These are phyloP conservation scores for Pneumocystis jirovecii DNA, from an alignment of 1,139 yeast genomes.

Conservation along the genomic window DNA sequence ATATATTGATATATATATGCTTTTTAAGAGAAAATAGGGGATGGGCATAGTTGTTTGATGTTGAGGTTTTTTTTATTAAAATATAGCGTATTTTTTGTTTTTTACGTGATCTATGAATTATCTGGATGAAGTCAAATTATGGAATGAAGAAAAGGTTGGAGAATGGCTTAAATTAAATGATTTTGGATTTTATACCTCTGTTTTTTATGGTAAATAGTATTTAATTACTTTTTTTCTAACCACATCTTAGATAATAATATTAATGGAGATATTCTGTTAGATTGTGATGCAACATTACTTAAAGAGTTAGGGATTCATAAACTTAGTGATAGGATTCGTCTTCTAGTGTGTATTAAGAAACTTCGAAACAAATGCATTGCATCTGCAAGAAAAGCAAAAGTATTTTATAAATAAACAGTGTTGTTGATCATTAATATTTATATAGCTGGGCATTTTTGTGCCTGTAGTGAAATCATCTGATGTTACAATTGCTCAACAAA, in stretches of 20 bases:
- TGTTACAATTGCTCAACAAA: neutral
- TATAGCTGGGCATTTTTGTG: neutral
- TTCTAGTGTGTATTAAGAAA: constrained; percentile 37
- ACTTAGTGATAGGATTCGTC: constrained; percentile 67
- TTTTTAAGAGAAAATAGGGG: neutral
- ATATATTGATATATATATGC: neutral
- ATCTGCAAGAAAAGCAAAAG: neutral
- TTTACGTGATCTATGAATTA: neutral
- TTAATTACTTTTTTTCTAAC: neutral
- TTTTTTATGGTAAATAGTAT: neutral
- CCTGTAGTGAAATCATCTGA: neutral
- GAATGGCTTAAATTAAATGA: constrained; percentile 1
- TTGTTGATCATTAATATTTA: neutral
- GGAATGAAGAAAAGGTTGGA: neutral
- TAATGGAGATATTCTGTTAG: constrained; percentile 43
- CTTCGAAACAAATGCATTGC: constrained; percentile 17
- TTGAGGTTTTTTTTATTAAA: neutral
- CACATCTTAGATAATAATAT: constrained; percentile 34
- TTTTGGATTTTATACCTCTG: neutral
- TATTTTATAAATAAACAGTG: neutral
- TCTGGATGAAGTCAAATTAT: constrained; percentile 11
- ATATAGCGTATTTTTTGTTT: neutral
- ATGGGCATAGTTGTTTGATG: neutral
- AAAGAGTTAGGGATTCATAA: constrained; percentile 59
- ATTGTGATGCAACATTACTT: constrained; percentile 53